Evolutionary conservation across 495 filamentous ascomycete species (phyloP), one percentile per base, ranked within the genome.

Genomic region (Penicillium paxilli): DNA sequence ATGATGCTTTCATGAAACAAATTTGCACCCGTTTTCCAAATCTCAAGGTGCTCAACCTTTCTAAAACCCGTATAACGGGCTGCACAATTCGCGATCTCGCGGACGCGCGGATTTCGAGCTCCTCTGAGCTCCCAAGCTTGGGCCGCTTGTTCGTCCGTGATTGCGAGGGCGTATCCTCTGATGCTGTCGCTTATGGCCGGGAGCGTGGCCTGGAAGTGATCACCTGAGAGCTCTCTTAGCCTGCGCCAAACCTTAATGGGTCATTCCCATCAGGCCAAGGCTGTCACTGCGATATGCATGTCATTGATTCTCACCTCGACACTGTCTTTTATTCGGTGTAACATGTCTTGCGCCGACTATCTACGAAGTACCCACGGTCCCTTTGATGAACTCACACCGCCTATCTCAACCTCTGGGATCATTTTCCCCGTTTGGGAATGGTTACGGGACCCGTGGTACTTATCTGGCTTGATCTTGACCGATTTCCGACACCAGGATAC

Each of bases 141-240:
- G 63, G 73, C 14, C 48, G 55, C 3, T 24, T 77, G 6, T 47
- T 60, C 47, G 51, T 68, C 16, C 61, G 41, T 10, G 67, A 64
- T 4, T 77, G 74, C 33, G 66, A 71, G 28, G 28, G 52, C 22
- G 56, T 75, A 0, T 75, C 71, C 10, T 62, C 62, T 1, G 73
- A 77, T 61, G 73, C 73, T 4, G 58, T 75, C 35, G 62, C 62
- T 3, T 76, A 72, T 48, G 71, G 67, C 14, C 67, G 70, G 2
- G 56, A 57, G 4, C 62, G 45, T 23, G 73, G 72, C 3, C 47
- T 76, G 25, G 53, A 68, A 8, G 65, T 77, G 6, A 28, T 71
- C 4, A 62, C 44, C 14, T 63, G 48, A 55, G 22, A 16, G 24
- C 7, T 32, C n/a, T 32, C 11, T 32, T 12, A 30, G 8, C 9